Base-by-base conservation (phyloP, 2,329 filamentous ascomycete genomes). In the Phaeosphaeria sp. region DNA sequence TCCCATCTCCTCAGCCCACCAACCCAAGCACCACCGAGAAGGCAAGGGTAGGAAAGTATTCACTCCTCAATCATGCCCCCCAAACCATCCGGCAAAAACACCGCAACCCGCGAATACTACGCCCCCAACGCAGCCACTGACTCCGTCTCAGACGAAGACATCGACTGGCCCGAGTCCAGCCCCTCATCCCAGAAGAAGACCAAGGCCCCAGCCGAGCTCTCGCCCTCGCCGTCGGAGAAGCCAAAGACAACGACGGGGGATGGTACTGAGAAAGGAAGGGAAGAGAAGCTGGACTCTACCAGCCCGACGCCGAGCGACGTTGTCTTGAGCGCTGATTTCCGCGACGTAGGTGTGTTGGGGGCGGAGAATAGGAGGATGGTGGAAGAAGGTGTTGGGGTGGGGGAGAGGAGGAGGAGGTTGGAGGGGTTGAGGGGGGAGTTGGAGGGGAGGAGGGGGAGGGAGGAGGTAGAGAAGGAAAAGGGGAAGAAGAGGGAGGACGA, bases 271-370 rank as follows among this genome's bases (percentile, higher is more conserved):
- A 20, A 6, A 43, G 41, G 11, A 43, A 15, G 4, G 6, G 41
- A 43, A 21, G 41, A 20, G 7, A 36, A 52, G 7, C 21, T 46
- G 36, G 33, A 13, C 11, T 21, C 18, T 7, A 39, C 25, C 15
- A 54, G 52, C 50, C 58, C 48, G 1, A 50, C 51, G 10, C 41
- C 50, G 2, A 52, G 50, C 11, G 58, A 60, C 2, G 39, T 60
- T 1, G 44, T 57, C 1, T 5, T 49, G 1, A 27, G 3, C 1
- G 21, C 48, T 10, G 43, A 52, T 21, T 18, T 60, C 44, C 11
- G 23, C 1, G 54, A 52, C 47, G 5, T 46, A 6, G 13, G 1
- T 21, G 15, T 10, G 39, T 15, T 60, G 47, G 36, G 44, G 11
- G 46, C 17, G 13, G 23, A 39, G 46, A 41, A 60, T 7, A 5